A percentile compares a stretch with the other conserved stretches of the same genome.
Evolutionary conservation across 2,329 filamentous ascomycete species (phyloP).

Genomic region (Didymellaceae sp.): DNA sequence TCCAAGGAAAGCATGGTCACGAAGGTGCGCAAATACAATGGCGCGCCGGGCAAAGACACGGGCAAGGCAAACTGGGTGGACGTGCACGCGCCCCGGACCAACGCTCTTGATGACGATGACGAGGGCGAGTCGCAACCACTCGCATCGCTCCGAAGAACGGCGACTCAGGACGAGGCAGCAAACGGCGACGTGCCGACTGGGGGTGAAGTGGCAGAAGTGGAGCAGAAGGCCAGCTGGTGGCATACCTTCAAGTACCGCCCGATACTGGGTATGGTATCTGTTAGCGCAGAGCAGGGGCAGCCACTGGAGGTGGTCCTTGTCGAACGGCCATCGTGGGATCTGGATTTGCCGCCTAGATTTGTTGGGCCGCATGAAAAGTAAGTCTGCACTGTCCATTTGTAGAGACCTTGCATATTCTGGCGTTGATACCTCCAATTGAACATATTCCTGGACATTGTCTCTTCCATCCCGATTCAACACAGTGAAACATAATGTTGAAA

Average conservation of each 20-base stretch:
- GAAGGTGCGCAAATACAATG: slow-evolving; percentile 57
- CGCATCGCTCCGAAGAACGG: slow-evolving; percentile 33
- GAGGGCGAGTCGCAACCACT: slow-evolving; percentile 44
- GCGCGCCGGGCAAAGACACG: slow-evolving; percentile 44
- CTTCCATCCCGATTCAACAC: neutral
- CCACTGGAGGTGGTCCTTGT: slow-evolving; percentile 82
- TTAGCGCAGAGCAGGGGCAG: slow-evolving; percentile 53
- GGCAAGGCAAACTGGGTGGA: slow-evolving; percentile 36
- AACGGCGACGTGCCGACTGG: slow-evolving; percentile 23
- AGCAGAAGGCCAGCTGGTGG: slow-evolving; percentile 62
- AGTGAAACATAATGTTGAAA: slow-evolving; percentile 7
- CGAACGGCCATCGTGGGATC: slow-evolving; percentile 84
- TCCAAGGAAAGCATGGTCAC: slow-evolving; percentile 55
- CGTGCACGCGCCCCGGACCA: slow-evolving; percentile 29
- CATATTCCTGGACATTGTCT: neutral
- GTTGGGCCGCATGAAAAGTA: slow-evolving; percentile 46
- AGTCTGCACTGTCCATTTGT: neutral
- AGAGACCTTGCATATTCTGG: slow-evolving; percentile 9
- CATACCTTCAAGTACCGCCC: slow-evolving; percentile 91
- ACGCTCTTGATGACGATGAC: slow-evolving; percentile 41
- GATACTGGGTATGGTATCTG: slow-evolving; percentile 77
- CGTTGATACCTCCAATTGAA: slow-evolving; percentile 15
- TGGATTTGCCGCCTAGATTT: slow-evolving; percentile 75
- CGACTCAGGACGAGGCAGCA: slow-evolving; percentile 27
- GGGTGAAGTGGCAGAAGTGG: slow-evolving; percentile 24